Conservation (phyloP, 148 eudicot genomes). For the Dysphania ambrosioides region DNA sequence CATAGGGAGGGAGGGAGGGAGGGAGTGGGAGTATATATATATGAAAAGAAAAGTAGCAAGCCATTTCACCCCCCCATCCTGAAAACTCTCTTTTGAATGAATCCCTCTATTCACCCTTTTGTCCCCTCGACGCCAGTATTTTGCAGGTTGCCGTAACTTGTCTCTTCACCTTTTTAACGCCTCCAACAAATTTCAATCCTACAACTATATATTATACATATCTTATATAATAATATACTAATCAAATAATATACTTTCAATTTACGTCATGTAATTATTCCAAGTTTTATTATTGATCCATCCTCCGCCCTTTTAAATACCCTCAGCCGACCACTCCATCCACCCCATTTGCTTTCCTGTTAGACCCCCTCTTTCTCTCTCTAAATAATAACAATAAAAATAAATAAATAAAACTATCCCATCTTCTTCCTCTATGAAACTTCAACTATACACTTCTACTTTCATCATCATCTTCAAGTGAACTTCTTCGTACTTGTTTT, state of each 20-base stretch:
- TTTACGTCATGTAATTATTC: too few relatives aligned
- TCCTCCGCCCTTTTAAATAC: slow-evolving; percentile 30
- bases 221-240: too few relatives aligned
- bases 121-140: slow-evolving; percentile 10
- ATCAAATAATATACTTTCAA: too few relatives aligned
- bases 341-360: slow-evolving; percentile 27
- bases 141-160: slow-evolving; percentile 4
- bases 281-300: too few relatives aligned
- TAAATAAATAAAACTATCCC: background rate
- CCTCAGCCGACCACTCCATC: slow-evolving; percentile 22
- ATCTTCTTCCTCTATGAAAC: slow-evolving; percentile 1
- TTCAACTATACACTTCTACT: too few relatives aligned
- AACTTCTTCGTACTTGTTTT: too few relatives aligned
- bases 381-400: too few relatives aligned
- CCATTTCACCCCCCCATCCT: background rate
- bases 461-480: too few relatives aligned
- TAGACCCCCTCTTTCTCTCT: background rate
- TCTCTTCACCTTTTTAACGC: background rate
- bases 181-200: too few relatives aligned
- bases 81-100: background rate
- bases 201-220: too few relatives aligned
- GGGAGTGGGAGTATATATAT: too few relatives aligned
- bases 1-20: too few relatives aligned
- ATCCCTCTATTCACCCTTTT: background rate
- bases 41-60: background rate